Conservation (phyloP, 148 eudicot species). For the Silene conica region DNA sequence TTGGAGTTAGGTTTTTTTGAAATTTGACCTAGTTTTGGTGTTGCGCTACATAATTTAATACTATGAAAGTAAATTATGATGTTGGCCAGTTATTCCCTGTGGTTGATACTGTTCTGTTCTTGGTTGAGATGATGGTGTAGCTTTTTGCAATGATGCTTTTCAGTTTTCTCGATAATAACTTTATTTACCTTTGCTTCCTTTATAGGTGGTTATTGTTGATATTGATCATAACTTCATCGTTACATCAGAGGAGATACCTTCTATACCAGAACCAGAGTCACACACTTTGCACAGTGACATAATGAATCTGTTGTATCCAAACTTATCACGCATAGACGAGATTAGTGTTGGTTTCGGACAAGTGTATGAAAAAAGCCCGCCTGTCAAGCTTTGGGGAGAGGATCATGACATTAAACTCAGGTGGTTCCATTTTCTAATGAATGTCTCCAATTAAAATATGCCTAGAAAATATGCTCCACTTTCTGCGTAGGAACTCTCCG, state of each 20-base stretch:
- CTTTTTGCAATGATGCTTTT: neutral
- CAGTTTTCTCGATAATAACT: neutral
- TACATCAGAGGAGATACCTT: conserved; percentile 26
- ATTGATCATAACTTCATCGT: conserved; percentile 28
- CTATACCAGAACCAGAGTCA: conserved; percentile 27
- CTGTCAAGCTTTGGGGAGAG: conserved; percentile 29
- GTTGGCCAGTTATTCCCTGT: neutral
- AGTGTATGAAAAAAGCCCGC: conserved; percentile 13
- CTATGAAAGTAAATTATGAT: neutral
- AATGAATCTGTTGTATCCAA: conserved; percentile 24
- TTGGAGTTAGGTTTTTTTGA: neutral
- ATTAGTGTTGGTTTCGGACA: conserved; percentile 14
- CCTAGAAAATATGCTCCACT: neutral
- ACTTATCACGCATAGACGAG: conserved; percentile 23
- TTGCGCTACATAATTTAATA: neutral
- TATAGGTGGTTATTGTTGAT: conserved; percentile 25
- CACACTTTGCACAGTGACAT: conserved; percentile 20
- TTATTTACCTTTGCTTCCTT: conserved; percentile 3
- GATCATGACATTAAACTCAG: conserved; percentile 29
- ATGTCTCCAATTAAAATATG: neutral
- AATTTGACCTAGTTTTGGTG: neutral
- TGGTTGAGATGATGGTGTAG: neutral
- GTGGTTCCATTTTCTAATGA: conserved; percentile 10
- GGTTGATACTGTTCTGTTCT: neutral
- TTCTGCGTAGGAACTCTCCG: neutral